These are phyloP conservation scores for Sphagnum magellanicum DNA, from an alignment of 228 moss, liverwort and hornwort species.

Conservation along the genomic window DNA sequence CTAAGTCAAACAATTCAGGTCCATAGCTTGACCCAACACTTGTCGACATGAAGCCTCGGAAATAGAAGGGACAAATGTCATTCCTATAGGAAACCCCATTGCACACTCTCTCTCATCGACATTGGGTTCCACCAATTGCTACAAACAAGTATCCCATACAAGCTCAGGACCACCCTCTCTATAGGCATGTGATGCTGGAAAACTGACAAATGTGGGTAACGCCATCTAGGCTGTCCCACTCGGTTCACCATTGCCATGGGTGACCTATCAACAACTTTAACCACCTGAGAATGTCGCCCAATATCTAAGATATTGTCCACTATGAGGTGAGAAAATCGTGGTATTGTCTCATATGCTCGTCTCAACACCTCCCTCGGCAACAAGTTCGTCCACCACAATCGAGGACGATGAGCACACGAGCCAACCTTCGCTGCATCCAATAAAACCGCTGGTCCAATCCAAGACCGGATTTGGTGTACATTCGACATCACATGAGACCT, in stretches of 20 bases:
- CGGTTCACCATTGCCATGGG: neutral
- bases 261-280: neutral
- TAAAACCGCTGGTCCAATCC: neutral
- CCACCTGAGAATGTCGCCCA: neutral
- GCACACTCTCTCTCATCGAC: neutral
- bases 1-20: neutral
- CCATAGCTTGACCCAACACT: neutral
- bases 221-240: neutral
- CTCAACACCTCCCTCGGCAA: too few relatives aligned
- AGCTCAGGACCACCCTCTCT: neutral
- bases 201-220: constrained; percentile 1
- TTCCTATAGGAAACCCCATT: neutral
- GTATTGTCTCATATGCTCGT: too few relatives aligned
- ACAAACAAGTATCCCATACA: neutral
- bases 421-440: neutral
- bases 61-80: neutral
- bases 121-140: neutral
- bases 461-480: neutral
- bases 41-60: neutral
- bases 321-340: too few relatives aligned
- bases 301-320: neutral
- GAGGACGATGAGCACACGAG: neutral
- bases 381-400: too few relatives aligned
- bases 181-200: neutral
- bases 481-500: neutral